Evolutionary conservation across 2,329 filamentous ascomycete genomes (phyloP), one percentile per base, ranked within the genome.

Genomic region (Phaeosphaeriaceae sp.): DNA sequence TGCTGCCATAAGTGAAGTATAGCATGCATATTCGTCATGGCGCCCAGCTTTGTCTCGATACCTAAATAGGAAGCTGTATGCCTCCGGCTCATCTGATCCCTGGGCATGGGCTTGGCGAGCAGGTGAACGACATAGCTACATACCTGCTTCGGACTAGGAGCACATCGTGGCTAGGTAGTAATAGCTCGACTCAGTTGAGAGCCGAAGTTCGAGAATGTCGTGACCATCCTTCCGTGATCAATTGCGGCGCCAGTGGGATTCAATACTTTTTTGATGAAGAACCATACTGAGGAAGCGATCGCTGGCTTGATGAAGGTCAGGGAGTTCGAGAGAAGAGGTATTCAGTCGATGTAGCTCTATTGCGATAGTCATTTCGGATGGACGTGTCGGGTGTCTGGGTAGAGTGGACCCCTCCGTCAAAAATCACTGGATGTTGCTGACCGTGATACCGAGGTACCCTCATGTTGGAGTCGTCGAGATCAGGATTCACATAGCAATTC

Each of bases 41-140:
- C 42, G 54, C 52, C 51, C 58, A 57, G 41, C 57, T 67, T 57
- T 57, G 56, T 52, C 24, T 51, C 56, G 60, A 62, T 55, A 27
- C 66, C 58, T 36, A 46, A 64, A 58, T 56, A 65, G 64, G 66
- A 58, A 67, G 66, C 62, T 67, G 48, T 21, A 56, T 59, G 56
- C 41, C 25, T 48, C 40, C 50, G 45, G 42, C n/a, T 46, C 11
- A 21, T 50, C 46, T 41, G 44, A 42, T 21, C 48, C 31, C 60
- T 60, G 53, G 60, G 60, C 60, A 44, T 51, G 3, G 25, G 36
- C 60, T 61, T 59, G 59, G 56, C 56, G 19, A 49, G 19, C 44
- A 21, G 42, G 31, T 44, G 53, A 56, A 49, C 50, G 42, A 41
- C 53, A 42, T 21, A 25, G 40, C 41, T 25, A 40, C 44, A 58